Evolutionary conservation across 2,329 filamentous ascomycete species (phyloP), one percentile per base, ranked within the genome.

Genomic region (Trichoderma polysporum): DNA sequence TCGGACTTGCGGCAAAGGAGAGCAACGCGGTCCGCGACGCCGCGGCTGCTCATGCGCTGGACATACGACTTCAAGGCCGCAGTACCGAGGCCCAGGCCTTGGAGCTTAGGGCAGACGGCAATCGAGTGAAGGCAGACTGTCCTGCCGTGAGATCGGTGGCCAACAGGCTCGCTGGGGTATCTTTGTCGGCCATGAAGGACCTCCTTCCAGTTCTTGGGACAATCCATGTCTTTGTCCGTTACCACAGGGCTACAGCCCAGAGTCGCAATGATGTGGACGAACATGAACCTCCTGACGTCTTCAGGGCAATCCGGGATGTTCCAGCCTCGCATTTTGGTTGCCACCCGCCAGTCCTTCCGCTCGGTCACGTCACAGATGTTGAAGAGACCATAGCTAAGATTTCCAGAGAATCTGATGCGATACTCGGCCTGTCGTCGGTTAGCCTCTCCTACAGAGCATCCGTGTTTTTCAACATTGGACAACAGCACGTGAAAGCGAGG

Each of bases 61-160:
- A 94, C 83, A 74, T 93, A 97, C 3, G 90, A 85, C 77, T 87
- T 89, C 80, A 97, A 83, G 68, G 96, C 80, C 22, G 90, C 88
- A 69, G 86, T 88, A 17, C 91, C 94, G 2, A 97, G 82, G 1
- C 92, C 91, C 66, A 88, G 87, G 37, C 87, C 84, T 70, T 95
- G 92, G 66, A 93, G 87, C 68, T 89, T 86, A 0, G 92, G 92
- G 64, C 91, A 83, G 6, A 97, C 89, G 19, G 91, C 92, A 5
- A 97, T 83, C 0, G 91, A 94, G 78, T 97, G 94, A 58, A 97
- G 80, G 65, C 88, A 92, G 65, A 97, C 84, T 0, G 92, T 96
- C 50, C 88, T 80, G 45, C 93, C 93, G 17, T 82, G 81, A 67
- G 92, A 87, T 72, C 91, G 86, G 77, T 97, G 92, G 35, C 92